Conservation (phyloP, 345 rosid genomes). For the Nephelium lappaceum region DNA sequence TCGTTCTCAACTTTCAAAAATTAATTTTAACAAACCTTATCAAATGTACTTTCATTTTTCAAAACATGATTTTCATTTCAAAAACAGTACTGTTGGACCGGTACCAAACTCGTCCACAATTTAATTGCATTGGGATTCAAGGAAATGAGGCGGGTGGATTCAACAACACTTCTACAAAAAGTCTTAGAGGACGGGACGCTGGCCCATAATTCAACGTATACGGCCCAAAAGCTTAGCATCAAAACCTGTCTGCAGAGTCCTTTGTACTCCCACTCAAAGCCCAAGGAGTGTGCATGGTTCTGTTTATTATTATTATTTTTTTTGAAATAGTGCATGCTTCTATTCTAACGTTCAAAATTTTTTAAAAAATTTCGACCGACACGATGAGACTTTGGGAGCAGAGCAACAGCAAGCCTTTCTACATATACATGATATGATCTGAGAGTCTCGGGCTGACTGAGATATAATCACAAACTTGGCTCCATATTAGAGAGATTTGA, state of each 20-base stretch:
- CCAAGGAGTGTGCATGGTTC: neutral
- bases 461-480: neutral
- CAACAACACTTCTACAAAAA: too few species aligned
- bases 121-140: neutral
- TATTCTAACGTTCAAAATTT: neutral
- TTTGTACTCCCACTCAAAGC: neutral
- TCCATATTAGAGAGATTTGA: slow-evolving; percentile 13
- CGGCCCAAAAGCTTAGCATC: neutral
- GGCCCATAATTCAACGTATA: neutral
- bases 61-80: too few species aligned
- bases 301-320: too few species aligned
- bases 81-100: too few species aligned
- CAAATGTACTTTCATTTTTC: too few species aligned
- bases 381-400: neutral
- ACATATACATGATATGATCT: neutral
- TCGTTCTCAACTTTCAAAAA: too few species aligned
- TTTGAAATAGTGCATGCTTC: neutral
- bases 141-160: neutral
- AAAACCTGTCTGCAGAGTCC: neutral
- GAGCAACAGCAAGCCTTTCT: neutral
- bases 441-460: neutral
- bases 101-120: too few species aligned
- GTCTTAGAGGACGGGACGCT: neutral
- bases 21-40: too few species aligned
- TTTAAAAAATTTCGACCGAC: neutral